phyloP scores from a whole-genome alignment of 306 rosid species.

The Trichosanthes cucumerina region DNA sequence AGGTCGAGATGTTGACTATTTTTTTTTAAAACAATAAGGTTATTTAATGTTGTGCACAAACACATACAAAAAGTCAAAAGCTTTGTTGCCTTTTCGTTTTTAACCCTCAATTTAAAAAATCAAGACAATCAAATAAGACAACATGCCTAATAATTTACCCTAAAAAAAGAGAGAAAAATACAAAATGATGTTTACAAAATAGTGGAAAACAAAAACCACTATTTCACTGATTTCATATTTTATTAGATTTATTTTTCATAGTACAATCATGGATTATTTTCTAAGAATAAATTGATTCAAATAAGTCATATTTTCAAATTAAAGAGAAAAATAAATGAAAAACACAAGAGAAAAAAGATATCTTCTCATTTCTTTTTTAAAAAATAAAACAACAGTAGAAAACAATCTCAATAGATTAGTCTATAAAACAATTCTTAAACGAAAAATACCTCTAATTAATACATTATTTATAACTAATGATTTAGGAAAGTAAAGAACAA shows the following conservation, averaged over 20 bases:
- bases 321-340: no score
- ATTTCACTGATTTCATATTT: not conserved
- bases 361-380: no score
- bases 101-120: not conserved
- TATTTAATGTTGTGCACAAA: not conserved
- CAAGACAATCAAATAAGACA: conserved; percentile 1
- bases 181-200: not conserved
- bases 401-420: not conserved
- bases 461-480: no score
- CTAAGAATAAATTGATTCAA: not conserved
- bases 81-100: not conserved
- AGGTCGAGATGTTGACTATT: not conserved
- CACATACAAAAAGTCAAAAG: conserved; percentile 2
- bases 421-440: not conserved
- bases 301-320: no score
- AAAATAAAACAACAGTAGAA: not conserved
- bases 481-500: no score
- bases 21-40: not conserved
- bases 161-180: not conserved
- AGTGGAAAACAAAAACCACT: not conserved
- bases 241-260: not conserved
- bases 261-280: not conserved
- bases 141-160: not conserved
- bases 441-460: not conserved
- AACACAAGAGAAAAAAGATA: no score